Evolutionary conservation across 2,329 filamentous ascomycete species (phyloP), one percentile per base, ranked within the genome.

Genomic region (Magnaporthiopsis rhizophila): DNA sequence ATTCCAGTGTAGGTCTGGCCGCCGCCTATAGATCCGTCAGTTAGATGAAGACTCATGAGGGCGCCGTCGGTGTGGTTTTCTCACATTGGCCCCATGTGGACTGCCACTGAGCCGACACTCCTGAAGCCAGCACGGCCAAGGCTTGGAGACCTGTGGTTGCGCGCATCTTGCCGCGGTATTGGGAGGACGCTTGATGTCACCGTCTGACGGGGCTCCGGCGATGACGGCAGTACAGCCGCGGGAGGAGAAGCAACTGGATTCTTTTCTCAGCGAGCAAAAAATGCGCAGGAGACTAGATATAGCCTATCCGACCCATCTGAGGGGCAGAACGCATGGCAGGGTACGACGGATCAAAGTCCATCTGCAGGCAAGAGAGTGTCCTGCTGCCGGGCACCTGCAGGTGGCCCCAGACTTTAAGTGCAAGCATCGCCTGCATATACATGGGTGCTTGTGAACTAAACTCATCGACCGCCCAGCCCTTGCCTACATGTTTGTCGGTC

Each of bases 21-120:
- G 28, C 61, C 61, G n/a, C 61, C 61, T 62, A 8, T 1, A 53
- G 4, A 53, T n/a, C 8, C 2, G 4, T n/a, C 7, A 11, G 45
- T 53, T 11, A n/a, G 18, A 2, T 53, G 18, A 53, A 8, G 21
- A 7, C 2, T 9, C 45, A 7, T 6, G 7, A n/a, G 0, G 2
- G 45, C 45, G 6, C 1, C 6, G 18, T 13, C 2, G 18, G 21
- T n/a, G 45, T 21, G 45, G 21, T 6, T 53, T n/a, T n/a, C 50
- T 15, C n/a, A 62, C 61, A 62, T 30, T 57, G 50, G 2, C 61
- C 61, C 61, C 61, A 62, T 28, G 53, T 62, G 50, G 38, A 56
- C 50, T 62, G 61, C 12, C 15, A 11, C 61, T 62, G 45, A 18
- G 61, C 61, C 11, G 32, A 12, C n/a, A 24, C 45, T 6, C 24